Evolutionary conservation across 2,329 filamentous ascomycete species (phyloP).

Genomic region (Botryosphaeria dothidea): DNA sequence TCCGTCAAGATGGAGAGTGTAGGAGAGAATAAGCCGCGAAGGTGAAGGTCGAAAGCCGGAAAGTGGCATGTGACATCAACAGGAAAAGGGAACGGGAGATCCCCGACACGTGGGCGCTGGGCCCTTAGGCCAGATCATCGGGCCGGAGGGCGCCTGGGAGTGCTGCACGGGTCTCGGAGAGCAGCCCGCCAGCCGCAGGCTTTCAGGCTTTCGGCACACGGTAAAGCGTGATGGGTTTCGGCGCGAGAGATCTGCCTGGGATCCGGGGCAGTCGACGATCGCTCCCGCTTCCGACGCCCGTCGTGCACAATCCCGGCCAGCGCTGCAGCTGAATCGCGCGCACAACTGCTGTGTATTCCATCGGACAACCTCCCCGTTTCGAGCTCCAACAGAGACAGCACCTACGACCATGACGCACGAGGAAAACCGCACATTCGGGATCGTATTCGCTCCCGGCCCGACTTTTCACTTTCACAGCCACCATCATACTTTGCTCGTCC

Average conservation of each 20-base stretch:
- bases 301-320: neutral
- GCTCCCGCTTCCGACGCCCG: neutral
- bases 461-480: neutral
- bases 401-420: neutral
- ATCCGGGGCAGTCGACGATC: neutral
- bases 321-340: neutral
- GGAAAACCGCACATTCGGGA: no score
- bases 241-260: neutral
- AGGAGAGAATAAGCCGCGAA: neutral
- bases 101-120: conserved; percentile 8
- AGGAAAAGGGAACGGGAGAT: neutral
- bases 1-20: no score
- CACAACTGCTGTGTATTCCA: neutral
- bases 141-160: neutral
- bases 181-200: neutral
- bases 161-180: neutral
- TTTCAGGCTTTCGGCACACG: neutral
- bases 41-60: neutral
- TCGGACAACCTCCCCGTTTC: neutral
- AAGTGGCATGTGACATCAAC: conserved; percentile 3
- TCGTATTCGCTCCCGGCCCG: neutral
- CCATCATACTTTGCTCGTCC: neutral
- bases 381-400: neutral
- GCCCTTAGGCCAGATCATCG: neutral
- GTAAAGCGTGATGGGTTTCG: neutral